These are phyloP conservation scores for Fusarium sacchari DNA, from an alignment of 2,329 filamentous ascomycete species.

Conservation along the genomic window DNA sequence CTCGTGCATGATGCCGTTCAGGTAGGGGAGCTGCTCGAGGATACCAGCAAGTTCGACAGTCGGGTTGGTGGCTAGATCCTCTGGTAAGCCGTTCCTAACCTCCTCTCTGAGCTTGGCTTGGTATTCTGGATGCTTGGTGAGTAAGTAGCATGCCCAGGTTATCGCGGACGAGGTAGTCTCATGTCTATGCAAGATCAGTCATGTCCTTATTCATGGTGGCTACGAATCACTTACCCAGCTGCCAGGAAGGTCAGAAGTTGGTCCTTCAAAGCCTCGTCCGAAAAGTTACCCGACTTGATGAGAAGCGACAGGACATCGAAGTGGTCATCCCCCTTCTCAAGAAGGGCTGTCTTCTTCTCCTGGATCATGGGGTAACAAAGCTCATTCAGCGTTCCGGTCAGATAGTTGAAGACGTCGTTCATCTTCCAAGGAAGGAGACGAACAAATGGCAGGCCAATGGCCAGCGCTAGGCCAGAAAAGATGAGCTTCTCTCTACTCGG, in stretches of 20 bases:
- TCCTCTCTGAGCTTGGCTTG: conserved; percentile 33
- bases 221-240: conserved; percentile 7
- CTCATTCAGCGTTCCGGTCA: conserved; percentile 17
- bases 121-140: conserved; percentile 27
- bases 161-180: conserved; percentile 37
- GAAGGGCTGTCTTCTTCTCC: conserved; percentile 60
- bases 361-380: conserved; percentile 46
- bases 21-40: conserved; percentile 72
- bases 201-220: rapidly evolving
- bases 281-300: conserved; percentile 62
- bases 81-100: neutral
- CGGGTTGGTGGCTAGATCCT: neutral
- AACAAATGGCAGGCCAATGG: conserved; percentile 10
- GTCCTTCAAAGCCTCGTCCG: conserved; percentile 62
- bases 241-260: conserved; percentile 67
- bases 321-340: conserved; percentile 56
- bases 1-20: conserved; percentile 76
- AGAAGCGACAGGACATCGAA: conserved; percentile 72
- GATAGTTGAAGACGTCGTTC: conserved; percentile 25
- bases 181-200: conserved; percentile 12
- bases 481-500: conserved; percentile 59
- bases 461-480: conserved; percentile 29
- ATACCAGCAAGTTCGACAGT: conserved; percentile 55
- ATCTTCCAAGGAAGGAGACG: conserved; percentile 35
- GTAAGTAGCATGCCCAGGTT: conserved; percentile 35